A percentile compares a stretch with the other conserved stretches of the same genome.
Conservation (phyloP, 805 yeast genomes). For the Jamesozyma piceae region DNA sequence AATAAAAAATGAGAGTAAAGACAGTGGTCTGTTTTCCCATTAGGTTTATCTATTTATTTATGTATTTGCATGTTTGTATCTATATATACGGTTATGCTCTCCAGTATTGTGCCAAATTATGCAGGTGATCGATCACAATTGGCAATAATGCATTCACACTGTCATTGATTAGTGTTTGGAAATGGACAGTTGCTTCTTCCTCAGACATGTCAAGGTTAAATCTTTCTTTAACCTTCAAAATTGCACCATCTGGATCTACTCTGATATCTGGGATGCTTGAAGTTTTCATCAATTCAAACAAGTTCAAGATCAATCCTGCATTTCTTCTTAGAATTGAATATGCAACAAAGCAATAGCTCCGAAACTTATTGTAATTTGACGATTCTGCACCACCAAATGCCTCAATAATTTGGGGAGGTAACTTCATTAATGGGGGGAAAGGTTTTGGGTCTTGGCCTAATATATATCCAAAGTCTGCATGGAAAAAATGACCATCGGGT, state of each 20-base stretch:
- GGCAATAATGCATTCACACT: slow-evolving; percentile 91
- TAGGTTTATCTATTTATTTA: no score
- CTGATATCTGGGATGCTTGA: slow-evolving; percentile 87
- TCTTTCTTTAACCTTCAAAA: slow-evolving; percentile 86
- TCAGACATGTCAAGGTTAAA: slow-evolving; percentile 89
- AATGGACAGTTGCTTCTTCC: slow-evolving; percentile 90
- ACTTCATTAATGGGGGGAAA: slow-evolving; percentile 95
- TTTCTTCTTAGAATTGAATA: slow-evolving; percentile 84
- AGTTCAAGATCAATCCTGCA: slow-evolving; percentile 78
- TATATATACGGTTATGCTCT: slow-evolving; percentile 44
- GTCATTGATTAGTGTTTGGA: slow-evolving; percentile 88
- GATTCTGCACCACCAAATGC: slow-evolving; percentile 94
- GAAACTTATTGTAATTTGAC: slow-evolving; percentile 74
- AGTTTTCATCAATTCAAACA: slow-evolving; percentile 88
- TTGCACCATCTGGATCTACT: slow-evolving; percentile 76
- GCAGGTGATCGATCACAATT: slow-evolving; percentile 88
- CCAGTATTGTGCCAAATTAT: slow-evolving; percentile 97
- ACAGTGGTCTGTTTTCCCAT: no score
- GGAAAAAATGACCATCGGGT: slow-evolving; percentile 86
- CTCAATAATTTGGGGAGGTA: slow-evolving; percentile 92
- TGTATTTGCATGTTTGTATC: not conserved
- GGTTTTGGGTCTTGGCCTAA: slow-evolving; percentile 97
- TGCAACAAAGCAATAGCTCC: slow-evolving; percentile 90
- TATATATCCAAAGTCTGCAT: slow-evolving; percentile 95
- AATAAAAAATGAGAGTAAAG: no score